These are phyloP conservation scores for Rhizopogon vesiculosus DNA, from an alignment of 768 basidiomycete genomes.

Conservation along the genomic window DNA sequence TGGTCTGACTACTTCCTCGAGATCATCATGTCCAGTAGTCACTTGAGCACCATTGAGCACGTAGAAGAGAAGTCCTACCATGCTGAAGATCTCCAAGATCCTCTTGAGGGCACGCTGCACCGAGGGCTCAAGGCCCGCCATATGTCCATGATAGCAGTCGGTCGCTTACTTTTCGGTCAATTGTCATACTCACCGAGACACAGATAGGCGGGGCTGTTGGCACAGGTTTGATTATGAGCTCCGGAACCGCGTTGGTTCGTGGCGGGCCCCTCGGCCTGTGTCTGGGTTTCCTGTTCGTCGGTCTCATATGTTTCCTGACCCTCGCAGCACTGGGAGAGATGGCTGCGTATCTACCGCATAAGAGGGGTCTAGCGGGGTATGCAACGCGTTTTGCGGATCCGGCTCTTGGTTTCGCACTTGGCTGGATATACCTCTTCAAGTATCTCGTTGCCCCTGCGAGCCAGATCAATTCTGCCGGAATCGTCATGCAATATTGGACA, in stretches of 20 bases:
- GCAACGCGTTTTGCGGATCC: slow-evolving; percentile 67
- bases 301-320: slow-evolving; percentile 54
- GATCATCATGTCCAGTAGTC: neutral
- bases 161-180: slow-evolving; percentile 5
- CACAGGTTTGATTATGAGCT: slow-evolving; percentile 51
- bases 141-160: slow-evolving; percentile 55
- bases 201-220: slow-evolving; percentile 50
- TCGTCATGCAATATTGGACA: slow-evolving; percentile 50
- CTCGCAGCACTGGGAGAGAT: slow-evolving; percentile 47
- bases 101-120: slow-evolving; percentile 38
- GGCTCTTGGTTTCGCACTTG: slow-evolving; percentile 56
- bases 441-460: slow-evolving; percentile 63
- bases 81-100: slow-evolving; percentile 31
- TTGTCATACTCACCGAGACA: neutral
- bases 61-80: slow-evolving; percentile 13
- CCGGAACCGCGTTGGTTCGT: slow-evolving; percentile 50
- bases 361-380: slow-evolving; percentile 57
- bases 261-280: slow-evolving; percentile 53
- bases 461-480: slow-evolving; percentile 61
- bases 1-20: neutral
- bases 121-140: slow-evolving; percentile 51
- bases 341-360: slow-evolving; percentile 46
- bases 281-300: slow-evolving; percentile 42
- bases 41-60: neutral
- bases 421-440: slow-evolving; percentile 60